Evolutionary conservation across 345 rosid genomes (phyloP).

Genomic region (Aurinia saxatilis): DNA sequence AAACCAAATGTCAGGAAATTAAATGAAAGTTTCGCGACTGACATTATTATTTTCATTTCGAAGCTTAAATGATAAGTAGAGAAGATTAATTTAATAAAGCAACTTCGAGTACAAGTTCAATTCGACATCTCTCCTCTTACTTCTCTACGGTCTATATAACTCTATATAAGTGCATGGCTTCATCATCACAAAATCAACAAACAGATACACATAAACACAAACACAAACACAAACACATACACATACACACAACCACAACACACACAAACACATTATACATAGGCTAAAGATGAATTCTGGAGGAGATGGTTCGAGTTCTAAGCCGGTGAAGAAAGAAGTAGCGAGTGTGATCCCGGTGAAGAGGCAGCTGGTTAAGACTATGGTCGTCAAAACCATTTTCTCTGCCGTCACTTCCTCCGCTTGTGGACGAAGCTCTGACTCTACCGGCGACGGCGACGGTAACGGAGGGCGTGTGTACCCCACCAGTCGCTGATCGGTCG

Average conservation of each 20-base stretch:
- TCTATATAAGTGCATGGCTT: background rate
- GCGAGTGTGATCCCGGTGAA: conserved; percentile 25
- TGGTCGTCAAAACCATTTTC: conserved; percentile 14
- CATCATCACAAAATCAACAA: background rate
- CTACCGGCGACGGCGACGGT: background rate
- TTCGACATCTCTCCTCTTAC: background rate
- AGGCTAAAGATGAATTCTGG: conserved; percentile 16
- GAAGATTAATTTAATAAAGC: background rate
- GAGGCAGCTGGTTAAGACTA: conserved; percentile 20
- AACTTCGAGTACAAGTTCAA: background rate
- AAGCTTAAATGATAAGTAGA: background rate
- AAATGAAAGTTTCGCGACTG: background rate
- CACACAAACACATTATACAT: no score
- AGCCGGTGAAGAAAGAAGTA: conserved; percentile 6
- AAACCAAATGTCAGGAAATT: background rate
- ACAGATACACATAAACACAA: background rate
- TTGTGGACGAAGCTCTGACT: background rate
- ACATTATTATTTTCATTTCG: background rate
- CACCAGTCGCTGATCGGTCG: background rate
- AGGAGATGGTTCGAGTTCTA: background rate
- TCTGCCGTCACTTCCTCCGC: conserved; percentile 8
- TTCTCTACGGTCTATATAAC: background rate
- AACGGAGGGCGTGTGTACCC: conserved; percentile 10
- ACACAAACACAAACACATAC: background rate
- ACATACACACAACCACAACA: background rate